Base-by-base conservation (phyloP, 345 rosid species). In the Rhizophora apiculata region DNA sequence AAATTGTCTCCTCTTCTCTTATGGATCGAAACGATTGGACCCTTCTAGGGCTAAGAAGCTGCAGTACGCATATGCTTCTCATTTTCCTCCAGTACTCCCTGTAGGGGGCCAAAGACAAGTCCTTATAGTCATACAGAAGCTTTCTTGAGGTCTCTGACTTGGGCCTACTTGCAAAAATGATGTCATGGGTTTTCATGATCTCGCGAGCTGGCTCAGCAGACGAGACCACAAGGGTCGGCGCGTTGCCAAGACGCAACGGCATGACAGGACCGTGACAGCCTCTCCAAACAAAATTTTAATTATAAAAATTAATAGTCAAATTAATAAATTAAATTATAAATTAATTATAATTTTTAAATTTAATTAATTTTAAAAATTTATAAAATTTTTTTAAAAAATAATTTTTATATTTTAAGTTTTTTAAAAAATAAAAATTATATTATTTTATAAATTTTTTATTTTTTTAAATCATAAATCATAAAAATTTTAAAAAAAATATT, bases 211-310 rank as follows among this genome's bases (percentile, higher is more conserved):
- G 43, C 5, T 34, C 55, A 18, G 64, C 46, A 7, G 80, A 76
- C 9, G 72, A 67, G 32, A 71, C 62, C 19, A 71, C 57, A 5
- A 67, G 7, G 55, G 68, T 64, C 2, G 60, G 72, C 19, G n/a
- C 27, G 2, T 27, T 57, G 64, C 78, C 69, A 18, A 74, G 73
- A n/a, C 63, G 65, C 30, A 68, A 6, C 24, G 68, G 65, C 73
- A 63, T 56, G 24, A 74, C n/a, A 37, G 73, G 73, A 55, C 73
- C 78, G n/a, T n/a, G n/a, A n/a, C n/a, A n/a, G n/a, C n/a, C n/a
- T n/a, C n/a, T n/a, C n/a, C n/a, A n/a, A n/a, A n/a, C n/a, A n/a
- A n/a, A n/a, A n/a, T n/a, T n/a, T n/a, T n/a, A n/a, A n/a, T n/a
- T n/a, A n/a, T n/a, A n/a, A n/a, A n/a, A n/a, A n/a, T n/a, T n/a